Evolutionary conservation across 768 basidiomycete species (phyloP).

Genomic region (Termitomyces sp.): DNA sequence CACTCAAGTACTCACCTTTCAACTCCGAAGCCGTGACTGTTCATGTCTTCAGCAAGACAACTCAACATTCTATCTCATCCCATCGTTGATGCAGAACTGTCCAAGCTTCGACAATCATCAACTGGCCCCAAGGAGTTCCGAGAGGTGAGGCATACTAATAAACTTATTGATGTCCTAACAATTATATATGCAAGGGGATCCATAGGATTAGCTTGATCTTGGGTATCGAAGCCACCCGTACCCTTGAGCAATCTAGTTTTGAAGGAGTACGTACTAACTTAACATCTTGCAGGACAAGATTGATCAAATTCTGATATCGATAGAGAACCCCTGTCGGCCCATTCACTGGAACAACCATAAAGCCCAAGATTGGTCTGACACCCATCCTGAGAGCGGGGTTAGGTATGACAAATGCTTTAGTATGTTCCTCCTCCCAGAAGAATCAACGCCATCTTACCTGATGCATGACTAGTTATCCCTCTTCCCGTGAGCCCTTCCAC

Average conservation of each 20-base stretch:
- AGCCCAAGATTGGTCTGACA: conserved; percentile 75
- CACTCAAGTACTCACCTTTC: too few relatives aligned
- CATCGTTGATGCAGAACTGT: conserved; percentile 66
- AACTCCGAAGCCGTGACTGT: not conserved
- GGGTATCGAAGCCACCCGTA: conserved; percentile 77
- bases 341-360: conserved; percentile 74
- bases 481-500: conserved; percentile 59
- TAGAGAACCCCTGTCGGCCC: conserved; percentile 75
- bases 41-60: conserved; percentile 19
- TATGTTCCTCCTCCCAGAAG: conserved; percentile 16
- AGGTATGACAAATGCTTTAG: conserved; percentile 87
- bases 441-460: conserved; percentile 1
- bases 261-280: conserved; percentile 45
- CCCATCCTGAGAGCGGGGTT: conserved; percentile 92
- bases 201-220: conserved; percentile 70
- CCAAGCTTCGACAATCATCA: conserved; percentile 56
- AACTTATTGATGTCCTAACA: not conserved
- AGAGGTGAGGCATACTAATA: conserved; percentile 39
- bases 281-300: not conserved
- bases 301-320: not conserved
- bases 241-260: conserved; percentile 57
- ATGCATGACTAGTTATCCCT: conserved; percentile 44
- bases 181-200: conserved; percentile 48
- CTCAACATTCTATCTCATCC: conserved; percentile 64
- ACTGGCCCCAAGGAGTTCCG: conserved; percentile 74